Evolutionary conservation across 352 stramenopile species (phyloP).

Genomic region (Pythium apleroticum): DNA sequence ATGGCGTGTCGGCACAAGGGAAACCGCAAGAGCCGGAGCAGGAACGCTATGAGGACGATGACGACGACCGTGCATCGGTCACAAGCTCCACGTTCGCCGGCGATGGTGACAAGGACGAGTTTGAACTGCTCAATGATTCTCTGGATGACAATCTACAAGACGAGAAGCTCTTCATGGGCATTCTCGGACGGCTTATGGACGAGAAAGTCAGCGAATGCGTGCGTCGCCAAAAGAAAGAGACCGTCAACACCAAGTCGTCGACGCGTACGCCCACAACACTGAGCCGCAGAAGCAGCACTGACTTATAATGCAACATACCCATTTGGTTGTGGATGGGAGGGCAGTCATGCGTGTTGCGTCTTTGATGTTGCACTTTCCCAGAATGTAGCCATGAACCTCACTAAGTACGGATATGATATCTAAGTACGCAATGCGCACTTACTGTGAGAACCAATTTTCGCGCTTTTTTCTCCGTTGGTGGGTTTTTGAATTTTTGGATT

Average conservation of each 20-base stretch:
- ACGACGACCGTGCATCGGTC: slow-evolving; percentile 23
- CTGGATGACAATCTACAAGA: slow-evolving; percentile 61
- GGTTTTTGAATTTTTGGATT: slow-evolving; percentile 33
- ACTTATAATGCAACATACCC: background rate
- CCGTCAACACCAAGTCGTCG: background rate
- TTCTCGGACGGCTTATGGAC: slow-evolving; percentile 67
- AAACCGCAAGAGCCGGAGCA: slow-evolving; percentile 21
- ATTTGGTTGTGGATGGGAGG: background rate
- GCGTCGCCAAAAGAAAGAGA: slow-evolving; percentile 13
- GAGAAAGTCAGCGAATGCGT: slow-evolving; percentile 49
- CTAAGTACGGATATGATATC: no score
- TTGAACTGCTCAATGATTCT: slow-evolving; percentile 65
- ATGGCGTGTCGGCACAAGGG: slow-evolving; percentile 2
- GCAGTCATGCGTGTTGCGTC: no score
- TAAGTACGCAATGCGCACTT: background rate
- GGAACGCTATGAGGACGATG: slow-evolving; percentile 21
- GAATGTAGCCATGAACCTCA: background rate
- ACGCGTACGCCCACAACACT: background rate
- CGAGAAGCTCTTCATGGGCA: slow-evolving; percentile 72
- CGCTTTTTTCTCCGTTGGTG: background rate
- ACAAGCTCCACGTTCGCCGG: slow-evolving; percentile 33
- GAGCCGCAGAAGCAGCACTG: background rate
- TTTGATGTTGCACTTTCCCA: background rate
- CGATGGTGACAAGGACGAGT: slow-evolving; percentile 63
- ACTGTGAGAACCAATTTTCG: background rate